These are phyloP conservation scores for Vitis hybrid DNA, from an alignment of 177 flowering plant species.

Conservation along the genomic window DNA sequence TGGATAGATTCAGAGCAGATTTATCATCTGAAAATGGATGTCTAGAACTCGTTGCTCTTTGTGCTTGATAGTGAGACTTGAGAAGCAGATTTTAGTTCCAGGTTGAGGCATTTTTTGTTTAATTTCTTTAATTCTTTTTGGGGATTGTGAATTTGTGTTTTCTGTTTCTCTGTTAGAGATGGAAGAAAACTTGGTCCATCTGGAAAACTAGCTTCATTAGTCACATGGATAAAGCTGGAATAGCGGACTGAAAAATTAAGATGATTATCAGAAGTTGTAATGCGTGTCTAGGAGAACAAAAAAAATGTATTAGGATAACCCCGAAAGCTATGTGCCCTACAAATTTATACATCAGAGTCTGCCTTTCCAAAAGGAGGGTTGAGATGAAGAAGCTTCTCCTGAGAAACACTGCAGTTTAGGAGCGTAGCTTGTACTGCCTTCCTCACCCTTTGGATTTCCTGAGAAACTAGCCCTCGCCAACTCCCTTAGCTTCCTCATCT, in stretches of 20 bases:
- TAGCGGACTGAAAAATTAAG: background rate
- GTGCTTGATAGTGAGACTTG: too few relatives aligned
- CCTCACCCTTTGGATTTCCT: slow-evolving; percentile 28
- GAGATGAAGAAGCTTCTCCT: slow-evolving; percentile 12
- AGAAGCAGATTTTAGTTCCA: too few relatives aligned
- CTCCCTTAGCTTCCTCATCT: slow-evolving; percentile 46
- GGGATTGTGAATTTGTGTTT: too few relatives aligned
- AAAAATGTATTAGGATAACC: background rate
- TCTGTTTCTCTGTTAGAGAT: too few relatives aligned
- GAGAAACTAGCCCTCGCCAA: slow-evolving; percentile 56
- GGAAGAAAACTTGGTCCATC: too few relatives aligned
- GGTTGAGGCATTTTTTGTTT: too few relatives aligned
- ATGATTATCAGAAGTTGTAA: background rate
- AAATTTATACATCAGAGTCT: slow-evolving; percentile 5
- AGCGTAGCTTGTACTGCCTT: slow-evolving; percentile 32
- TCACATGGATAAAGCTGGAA: too few relatives aligned
- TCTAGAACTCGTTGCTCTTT: too few relatives aligned
- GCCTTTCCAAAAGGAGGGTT: slow-evolving; percentile 18
- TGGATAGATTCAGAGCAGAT: too few relatives aligned
- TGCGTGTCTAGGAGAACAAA: background rate
- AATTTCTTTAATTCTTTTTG: too few relatives aligned
- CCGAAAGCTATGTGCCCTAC: background rate
- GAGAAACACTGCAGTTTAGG: slow-evolving; percentile 15
- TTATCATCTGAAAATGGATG: too few relatives aligned
- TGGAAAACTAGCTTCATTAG: too few relatives aligned